Evolutionary conservation across 2,329 filamentous ascomycete genomes (phyloP).

Genomic region (Eutypella sp.): DNA sequence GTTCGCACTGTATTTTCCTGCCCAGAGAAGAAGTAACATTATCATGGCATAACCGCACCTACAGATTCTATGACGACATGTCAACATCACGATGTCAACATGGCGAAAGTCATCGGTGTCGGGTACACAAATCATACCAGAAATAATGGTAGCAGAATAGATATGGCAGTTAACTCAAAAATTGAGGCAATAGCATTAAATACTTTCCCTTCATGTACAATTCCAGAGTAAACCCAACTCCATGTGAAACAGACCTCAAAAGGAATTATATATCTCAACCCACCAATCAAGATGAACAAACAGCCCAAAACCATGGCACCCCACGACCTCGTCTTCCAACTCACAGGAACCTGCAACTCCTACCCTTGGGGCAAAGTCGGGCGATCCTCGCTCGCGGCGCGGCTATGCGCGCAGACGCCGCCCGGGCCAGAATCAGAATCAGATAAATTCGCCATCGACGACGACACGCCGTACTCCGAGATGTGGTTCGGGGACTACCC

Average conservation of each 20-base stretch:
- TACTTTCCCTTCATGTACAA: too few species aligned
- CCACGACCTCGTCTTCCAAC: conserved; percentile 35
- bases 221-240: too few species aligned
- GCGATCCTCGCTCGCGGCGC: conserved; percentile 59
- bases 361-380: conserved; percentile 71
- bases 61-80: conserved; percentile 22
- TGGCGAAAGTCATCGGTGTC: not conserved
- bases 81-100: conserved; percentile 10
- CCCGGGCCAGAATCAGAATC: too few species aligned
- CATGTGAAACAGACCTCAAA: too few species aligned
- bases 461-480: conserved; percentile 57
- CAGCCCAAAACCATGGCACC: conserved; percentile 12
- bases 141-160: too few species aligned
- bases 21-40: too few species aligned
- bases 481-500: conserved; percentile 79
- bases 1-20: too few species aligned
- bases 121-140: not conserved
- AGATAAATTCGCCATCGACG: conserved; percentile 64
- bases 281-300: too few species aligned
- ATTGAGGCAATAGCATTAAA: too few species aligned
- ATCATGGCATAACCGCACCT: not conserved
- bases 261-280: too few species aligned
- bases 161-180: too few species aligned
- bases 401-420: conserved; percentile 62
- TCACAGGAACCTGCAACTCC: conserved; percentile 47